phyloP scores from a whole-genome alignment of 169 alveolate genomes.

The Cryptosporidium parvum region DNA sequence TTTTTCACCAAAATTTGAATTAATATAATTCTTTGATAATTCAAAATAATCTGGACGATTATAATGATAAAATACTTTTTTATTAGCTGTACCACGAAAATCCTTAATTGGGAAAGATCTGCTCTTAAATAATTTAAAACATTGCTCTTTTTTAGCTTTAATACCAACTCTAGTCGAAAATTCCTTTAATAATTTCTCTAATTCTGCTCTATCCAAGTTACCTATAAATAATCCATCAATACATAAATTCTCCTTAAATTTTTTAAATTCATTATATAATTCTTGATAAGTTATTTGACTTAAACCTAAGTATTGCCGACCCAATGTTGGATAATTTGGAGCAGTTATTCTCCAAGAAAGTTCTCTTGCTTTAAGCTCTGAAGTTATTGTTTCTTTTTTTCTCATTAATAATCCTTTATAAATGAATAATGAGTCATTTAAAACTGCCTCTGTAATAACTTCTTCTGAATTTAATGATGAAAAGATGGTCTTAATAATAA shows the following conservation, averaged over 20 bases:
- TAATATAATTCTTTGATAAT: neutral
- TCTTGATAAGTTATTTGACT: neutral
- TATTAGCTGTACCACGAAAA: neutral
- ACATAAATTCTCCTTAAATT: slow-evolving; percentile 29
- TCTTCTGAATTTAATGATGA: slow-evolving; percentile 11
- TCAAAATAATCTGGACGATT: neutral
- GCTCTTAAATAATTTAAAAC: neutral
- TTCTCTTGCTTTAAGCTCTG: slow-evolving; percentile 34
- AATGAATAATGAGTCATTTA: neutral
- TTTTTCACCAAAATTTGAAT: neutral
- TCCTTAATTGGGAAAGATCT: slow-evolving; percentile 20
- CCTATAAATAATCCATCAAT: slow-evolving; percentile 46
- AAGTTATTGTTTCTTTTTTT: slow-evolving; percentile 12
- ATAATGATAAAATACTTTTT: slow-evolving; percentile 15
- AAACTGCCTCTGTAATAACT: neutral
- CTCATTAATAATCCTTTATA: neutral
- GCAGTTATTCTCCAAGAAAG: slow-evolving; percentile 27
- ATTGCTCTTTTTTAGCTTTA: neutral
- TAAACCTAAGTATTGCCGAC: neutral
- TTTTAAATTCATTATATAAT: neutral
- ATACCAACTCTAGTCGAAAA: neutral
- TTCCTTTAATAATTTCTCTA: neutral
- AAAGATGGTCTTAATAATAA: neutral
- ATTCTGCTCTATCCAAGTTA: slow-evolving; percentile 13
- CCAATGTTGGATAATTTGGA: slow-evolving; percentile 48